phyloP scores from a whole-genome alignment of 306 rosid species.

The Myrica gale region DNA sequence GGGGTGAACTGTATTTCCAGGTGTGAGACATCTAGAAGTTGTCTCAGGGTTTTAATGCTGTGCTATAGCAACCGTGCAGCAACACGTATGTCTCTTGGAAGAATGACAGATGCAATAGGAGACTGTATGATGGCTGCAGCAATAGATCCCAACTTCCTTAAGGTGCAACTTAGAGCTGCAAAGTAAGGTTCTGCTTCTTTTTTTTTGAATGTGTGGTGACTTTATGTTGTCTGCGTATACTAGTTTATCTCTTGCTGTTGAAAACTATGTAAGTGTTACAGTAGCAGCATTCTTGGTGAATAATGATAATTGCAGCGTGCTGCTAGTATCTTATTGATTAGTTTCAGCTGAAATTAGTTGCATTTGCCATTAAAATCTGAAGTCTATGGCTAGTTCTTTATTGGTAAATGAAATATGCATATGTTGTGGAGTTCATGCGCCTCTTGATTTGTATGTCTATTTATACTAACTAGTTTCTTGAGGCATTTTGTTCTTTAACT shows the following conservation, averaged over 20 bases:
- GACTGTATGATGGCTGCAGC: slow-evolving; percentile 81
- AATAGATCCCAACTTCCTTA: slow-evolving; percentile 79
- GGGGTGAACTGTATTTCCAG: slow-evolving; percentile 64
- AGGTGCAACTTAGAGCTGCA: slow-evolving; percentile 92
- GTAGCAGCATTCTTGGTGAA: background rate
- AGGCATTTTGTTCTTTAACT: background rate
- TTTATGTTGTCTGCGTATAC: slow-evolving; percentile 24
- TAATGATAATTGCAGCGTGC: background rate
- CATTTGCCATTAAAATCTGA: background rate
- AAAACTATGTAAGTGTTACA: background rate
- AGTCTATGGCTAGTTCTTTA: background rate
- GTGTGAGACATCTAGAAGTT: slow-evolving; percentile 64
- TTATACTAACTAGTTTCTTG: background rate
- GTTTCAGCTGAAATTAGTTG: background rate
- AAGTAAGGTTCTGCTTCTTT: slow-evolving; percentile 55
- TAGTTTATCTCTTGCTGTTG: slow-evolving; percentile 10
- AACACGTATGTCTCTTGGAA: slow-evolving; percentile 88
- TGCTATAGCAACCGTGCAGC: slow-evolving; percentile 99
- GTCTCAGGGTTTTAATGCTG: slow-evolving; percentile 84
- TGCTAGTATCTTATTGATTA: background rate
- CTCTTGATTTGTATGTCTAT: background rate
- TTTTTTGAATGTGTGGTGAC: slow-evolving; percentile 10
- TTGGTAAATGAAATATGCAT: background rate
- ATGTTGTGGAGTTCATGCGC: background rate
- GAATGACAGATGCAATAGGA: slow-evolving; percentile 76